A percentile compares a stretch with the other conserved stretches of the same genome.
phyloP scores from a whole-genome alignment of 2,329 filamentous ascomycete genomes.

The Pezicula neosporulosa region DNA sequence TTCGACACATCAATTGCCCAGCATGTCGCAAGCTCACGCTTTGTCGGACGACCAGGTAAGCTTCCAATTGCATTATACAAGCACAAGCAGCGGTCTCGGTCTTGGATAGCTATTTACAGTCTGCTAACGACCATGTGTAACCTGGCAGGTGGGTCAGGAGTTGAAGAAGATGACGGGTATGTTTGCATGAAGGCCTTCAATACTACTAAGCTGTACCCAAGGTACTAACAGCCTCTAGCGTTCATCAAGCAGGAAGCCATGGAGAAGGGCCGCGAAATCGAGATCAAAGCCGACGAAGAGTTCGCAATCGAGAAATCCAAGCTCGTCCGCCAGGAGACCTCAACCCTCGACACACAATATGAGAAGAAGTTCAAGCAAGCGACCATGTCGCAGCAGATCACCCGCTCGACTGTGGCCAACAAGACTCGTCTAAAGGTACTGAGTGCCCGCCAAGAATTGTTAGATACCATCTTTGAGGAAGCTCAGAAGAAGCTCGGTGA shows the following conservation, averaged over 20 bases:
- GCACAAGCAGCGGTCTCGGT: too few species aligned
- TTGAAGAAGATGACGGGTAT: slow-evolving; percentile 91
- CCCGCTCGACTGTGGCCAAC: slow-evolving; percentile 92
- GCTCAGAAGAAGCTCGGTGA: slow-evolving; percentile 69
- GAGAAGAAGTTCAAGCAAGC: slow-evolving; percentile 99
- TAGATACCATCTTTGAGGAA: slow-evolving; percentile 84
- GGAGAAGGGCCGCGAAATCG: slow-evolving; percentile 96
- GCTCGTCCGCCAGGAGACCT: slow-evolving; percentile 92
- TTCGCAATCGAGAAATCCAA: slow-evolving; percentile 99
- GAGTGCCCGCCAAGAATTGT: slow-evolving; percentile 80
- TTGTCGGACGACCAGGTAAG: slow-evolving; percentile 95
- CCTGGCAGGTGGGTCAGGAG: slow-evolving; percentile 82
- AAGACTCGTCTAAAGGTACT: slow-evolving; percentile 91
- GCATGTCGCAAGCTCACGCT: slow-evolving; percentile 89
- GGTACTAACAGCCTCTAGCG: slow-evolving; percentile 38
- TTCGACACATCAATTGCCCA: slow-evolving; percentile 36
- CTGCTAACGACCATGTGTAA: slow-evolving; percentile 14
- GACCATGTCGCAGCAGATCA: slow-evolving; percentile 98
- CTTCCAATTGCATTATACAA: slow-evolving; percentile 1
- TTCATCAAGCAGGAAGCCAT: slow-evolving; percentile 99
- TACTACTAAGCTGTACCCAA: neutral
- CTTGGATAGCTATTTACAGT: too few species aligned
- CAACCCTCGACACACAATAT: slow-evolving; percentile 87
- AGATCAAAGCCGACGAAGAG: slow-evolving; percentile 98
- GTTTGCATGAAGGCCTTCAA: neutral